Evolutionary conservation across 495 filamentous ascomycete genomes (phyloP), one percentile per base, ranked within the genome.

Genomic region (Hypoxylon crocopeplum): DNA sequence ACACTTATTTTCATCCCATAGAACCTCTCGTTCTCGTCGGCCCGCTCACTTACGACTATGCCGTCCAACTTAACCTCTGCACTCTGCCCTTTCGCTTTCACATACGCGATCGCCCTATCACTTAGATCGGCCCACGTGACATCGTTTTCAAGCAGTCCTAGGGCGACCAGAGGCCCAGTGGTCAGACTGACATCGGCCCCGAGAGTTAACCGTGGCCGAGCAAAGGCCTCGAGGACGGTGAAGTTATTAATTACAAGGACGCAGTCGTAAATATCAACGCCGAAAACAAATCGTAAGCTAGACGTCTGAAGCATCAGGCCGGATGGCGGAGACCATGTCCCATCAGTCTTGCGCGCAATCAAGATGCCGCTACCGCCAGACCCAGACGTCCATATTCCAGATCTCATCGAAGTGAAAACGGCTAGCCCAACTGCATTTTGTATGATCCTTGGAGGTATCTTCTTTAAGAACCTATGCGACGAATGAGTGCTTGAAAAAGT

Each of bases 221-320:
- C 89, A 72, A 97, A 94, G 0, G 88, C 82, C 46, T 93, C 88
- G 22, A 96, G 76, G 5, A 90, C 91, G 45, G 88, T 82, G 17
- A 86, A 82, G 16, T 87, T 91, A 72, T 95, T 97, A 70, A 96
- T 92, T 5, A 97, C 86, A 0, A 97, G 80, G 15, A 96, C 86
- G 68, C 92, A 95, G 68, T 97, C 92, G 77, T 96, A 97, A 52
- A 96, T 90, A 61, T 97, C 92, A 24, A 95, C 89, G 2, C 91
- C 92, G 2, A 92, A 86, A 20, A 93, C 79, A 67, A 97, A 97
- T n/a, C 90, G 91, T 17, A 95, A 74, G 2, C 87, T 91, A 1
- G 89, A 86, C 1, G 92, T 95, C 68, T 97, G 92, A 24, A 96
- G 80, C 71, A 96, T 78, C 57, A 97, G 91, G 27, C 89, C 92